These are phyloP conservation scores for Corylus americana DNA, from an alignment of 306 rosid genomes.

Conservation along the genomic window DNA sequence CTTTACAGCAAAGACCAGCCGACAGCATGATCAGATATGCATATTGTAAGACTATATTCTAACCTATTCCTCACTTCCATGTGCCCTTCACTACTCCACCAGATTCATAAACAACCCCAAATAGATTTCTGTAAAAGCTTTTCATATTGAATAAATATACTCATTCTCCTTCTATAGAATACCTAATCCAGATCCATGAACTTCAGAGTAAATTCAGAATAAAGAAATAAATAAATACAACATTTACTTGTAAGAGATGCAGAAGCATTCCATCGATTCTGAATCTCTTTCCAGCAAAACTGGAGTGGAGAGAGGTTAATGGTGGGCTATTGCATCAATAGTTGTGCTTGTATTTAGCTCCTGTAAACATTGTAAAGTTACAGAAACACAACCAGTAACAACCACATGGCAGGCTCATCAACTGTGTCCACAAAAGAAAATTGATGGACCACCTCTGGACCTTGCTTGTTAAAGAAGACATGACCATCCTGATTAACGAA, in stretches of 20 bases:
- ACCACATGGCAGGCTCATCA: conserved; percentile 47
- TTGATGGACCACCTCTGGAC: conserved; percentile 61
- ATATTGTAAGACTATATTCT: conserved; percentile 26
- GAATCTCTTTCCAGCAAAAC: too few species aligned
- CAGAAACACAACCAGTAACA: conserved; percentile 24
- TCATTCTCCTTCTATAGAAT: conserved; percentile 32
- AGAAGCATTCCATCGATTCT: too few species aligned
- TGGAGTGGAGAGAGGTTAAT: too few species aligned
- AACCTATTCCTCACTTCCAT: conserved; percentile 53
- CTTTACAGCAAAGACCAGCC: conserved; percentile 41
- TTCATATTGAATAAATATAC: conserved; percentile 10
- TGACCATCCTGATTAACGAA: conserved; percentile 39
- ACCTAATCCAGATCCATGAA: conserved; percentile 22
- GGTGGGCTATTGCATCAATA: not conserved
- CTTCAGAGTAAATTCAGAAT: conserved; percentile 9
- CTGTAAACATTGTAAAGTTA: conserved; percentile 11
- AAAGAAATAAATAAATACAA: not conserved
- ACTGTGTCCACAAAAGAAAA: conserved; percentile 47
- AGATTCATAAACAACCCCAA: conserved; percentile 47
- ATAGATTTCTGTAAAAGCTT: conserved; percentile 32
- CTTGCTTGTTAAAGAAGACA: conserved; percentile 44
- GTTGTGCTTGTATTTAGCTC: not conserved
- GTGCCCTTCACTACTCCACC: conserved; percentile 62
- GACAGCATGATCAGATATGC: conserved; percentile 60
- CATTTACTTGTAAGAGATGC: not conserved